Percentiles rank a stretch among this genome's conserved stretches.
Conservation (phyloP, 768 basidiomycete species). For the Infundibulicybe gibba region DNA sequence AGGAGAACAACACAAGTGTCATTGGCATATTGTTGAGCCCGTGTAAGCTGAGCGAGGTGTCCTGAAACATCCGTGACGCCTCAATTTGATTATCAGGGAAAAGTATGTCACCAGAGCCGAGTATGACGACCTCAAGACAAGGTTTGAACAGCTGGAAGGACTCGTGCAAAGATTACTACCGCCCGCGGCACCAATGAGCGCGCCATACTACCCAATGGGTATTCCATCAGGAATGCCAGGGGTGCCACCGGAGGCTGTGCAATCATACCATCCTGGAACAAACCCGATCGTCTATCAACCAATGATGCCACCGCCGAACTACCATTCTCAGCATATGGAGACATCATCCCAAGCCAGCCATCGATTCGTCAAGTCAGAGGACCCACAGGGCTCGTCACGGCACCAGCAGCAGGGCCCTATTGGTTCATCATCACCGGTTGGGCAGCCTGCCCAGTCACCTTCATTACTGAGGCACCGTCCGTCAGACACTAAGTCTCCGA, state of each 20-base stretch:
- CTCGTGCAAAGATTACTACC: conserved; percentile 47
- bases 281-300: conserved; percentile 25
- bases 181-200: conserved; percentile 7
- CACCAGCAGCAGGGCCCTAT: conserved; percentile 14
- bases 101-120: conserved; percentile 79
- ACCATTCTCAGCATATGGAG: conserved; percentile 16
- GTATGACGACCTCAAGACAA: conserved; percentile 69
- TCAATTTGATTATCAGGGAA: conserved; percentile 41
- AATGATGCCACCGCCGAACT: conserved; percentile 28
- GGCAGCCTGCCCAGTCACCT: conserved; percentile 16
- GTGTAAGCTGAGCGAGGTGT: conserved; percentile 49
- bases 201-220: conserved; percentile 31
- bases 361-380: conserved; percentile 23
- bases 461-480: conserved; percentile 11
- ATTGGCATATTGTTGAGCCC: conserved; percentile 82
- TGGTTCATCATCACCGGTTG: conserved; percentile 17
- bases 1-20: conserved; percentile 77
- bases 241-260: conserved; percentile 27
- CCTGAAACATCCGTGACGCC: conserved; percentile 8
- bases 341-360: conserved; percentile 18
- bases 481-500: conserved; percentile 18
- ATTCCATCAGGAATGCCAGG: conserved; percentile 21
- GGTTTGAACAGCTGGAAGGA: conserved; percentile 58
- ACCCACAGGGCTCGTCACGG: conserved; percentile 15
- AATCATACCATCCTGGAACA: conserved; percentile 17